Evolutionary conservation across 1,139 yeast genomes (phyloP).

Genomic region (Geotrichum macrosporum): DNA sequence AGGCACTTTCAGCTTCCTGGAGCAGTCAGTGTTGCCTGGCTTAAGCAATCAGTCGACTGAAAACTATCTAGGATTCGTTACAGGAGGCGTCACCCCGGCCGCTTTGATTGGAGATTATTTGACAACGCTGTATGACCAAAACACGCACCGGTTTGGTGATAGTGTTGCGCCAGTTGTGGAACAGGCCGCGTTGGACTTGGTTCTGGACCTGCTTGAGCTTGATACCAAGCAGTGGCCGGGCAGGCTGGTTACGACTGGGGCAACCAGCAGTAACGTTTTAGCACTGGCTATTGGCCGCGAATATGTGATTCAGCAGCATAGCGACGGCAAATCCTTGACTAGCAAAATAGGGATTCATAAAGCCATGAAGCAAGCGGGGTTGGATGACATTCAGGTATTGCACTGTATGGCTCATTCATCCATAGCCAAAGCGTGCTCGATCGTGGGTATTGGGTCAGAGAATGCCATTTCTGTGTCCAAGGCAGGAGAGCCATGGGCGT

Average conservation of each 20-base stretch:
- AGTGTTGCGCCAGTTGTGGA: conserved; percentile 29
- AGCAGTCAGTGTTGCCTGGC: conserved; percentile 25
- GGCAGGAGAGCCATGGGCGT: conserved; percentile 26
- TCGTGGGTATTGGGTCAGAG: conserved; percentile 30
- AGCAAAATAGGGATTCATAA: conserved; percentile 17
- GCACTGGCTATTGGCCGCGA: conserved; percentile 31
- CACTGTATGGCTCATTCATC: conserved; percentile 30
- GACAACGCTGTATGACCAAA: conserved; percentile 29
- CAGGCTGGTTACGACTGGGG: conserved; percentile 31
- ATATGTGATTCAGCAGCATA: conserved; percentile 20
- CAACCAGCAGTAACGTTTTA: conserved; percentile 31
- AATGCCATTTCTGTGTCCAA: conserved; percentile 23
- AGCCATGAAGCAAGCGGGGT: conserved; percentile 24
- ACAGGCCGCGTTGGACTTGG: conserved; percentile 26
- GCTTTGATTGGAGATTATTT: conserved; percentile 31
- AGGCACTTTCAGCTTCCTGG: conserved; percentile 21
- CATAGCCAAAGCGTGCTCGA: conserved; percentile 29
- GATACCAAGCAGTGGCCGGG: conserved; percentile 26
- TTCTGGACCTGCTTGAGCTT: conserved; percentile 27
- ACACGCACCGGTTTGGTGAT: conserved; percentile 25
- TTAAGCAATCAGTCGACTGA: conserved; percentile 27
- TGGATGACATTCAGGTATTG: conserved; percentile 27
- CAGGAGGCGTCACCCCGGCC: conserved; percentile 34
- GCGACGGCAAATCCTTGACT: neutral
- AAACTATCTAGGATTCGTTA: conserved; percentile 32